phyloP scores from a whole-genome alignment of 306 rosid species.

The Trifolium repens region DNA sequence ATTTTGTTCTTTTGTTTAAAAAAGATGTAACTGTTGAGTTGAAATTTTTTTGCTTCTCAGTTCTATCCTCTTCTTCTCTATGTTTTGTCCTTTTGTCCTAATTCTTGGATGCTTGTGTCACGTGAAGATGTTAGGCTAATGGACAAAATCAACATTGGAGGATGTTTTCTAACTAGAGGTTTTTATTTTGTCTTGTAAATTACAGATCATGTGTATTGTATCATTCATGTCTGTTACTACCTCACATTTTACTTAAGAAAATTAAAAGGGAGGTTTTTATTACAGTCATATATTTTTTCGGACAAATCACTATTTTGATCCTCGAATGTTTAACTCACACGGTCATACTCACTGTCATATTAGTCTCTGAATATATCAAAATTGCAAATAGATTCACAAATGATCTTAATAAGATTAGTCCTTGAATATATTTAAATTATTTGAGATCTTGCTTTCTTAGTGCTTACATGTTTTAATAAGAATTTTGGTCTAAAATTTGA shows the following conservation, averaged over 20 bases:
- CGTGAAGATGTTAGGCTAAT: constrained; percentile 71
- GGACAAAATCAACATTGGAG: constrained; percentile 58
- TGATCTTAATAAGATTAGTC: too few species aligned
- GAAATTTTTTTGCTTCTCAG: background rate
- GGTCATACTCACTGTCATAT: too few species aligned
- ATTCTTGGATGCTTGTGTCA: constrained; percentile 59
- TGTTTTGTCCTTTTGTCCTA: constrained; percentile 9
- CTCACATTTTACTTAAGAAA: background rate
- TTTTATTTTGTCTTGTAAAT: constrained; percentile 59
- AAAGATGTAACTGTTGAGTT: constrained; percentile 35
- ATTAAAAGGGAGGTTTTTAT: too few species aligned
- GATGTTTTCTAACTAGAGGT: constrained; percentile 46
- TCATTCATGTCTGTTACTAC: background rate
- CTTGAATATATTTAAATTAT: too few species aligned
- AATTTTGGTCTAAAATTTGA: too few species aligned
- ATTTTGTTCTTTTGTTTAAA: constrained; percentile 33
- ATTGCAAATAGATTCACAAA: too few species aligned
- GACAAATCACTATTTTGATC: too few species aligned
- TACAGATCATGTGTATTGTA: background rate
- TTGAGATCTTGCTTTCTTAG: background rate
- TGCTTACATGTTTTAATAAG: too few species aligned
- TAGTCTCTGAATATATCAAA: too few species aligned
- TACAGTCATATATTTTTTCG: too few species aligned
- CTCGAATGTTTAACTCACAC: too few species aligned
- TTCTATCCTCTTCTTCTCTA: background rate